Evolutionary conservation across 768 basidiomycete genomes (phyloP).

Genomic region (Mycena amicta): DNA sequence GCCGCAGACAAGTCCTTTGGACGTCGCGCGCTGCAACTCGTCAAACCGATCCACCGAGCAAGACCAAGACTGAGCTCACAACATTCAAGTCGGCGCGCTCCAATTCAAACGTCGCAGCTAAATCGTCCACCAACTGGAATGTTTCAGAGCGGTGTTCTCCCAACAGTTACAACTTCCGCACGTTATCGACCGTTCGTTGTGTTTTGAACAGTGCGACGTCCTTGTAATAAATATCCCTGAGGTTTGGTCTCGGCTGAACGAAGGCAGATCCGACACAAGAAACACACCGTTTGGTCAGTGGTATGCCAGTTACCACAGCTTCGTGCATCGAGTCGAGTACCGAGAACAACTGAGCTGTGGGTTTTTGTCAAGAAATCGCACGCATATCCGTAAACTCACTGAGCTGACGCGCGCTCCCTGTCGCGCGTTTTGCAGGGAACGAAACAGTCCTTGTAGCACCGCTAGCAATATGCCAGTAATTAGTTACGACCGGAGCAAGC

Average conservation of each 20-base stretch:
- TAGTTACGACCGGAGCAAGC: not conserved
- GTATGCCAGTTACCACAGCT: conserved; percentile 53
- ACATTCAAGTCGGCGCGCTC: conserved; percentile 80
- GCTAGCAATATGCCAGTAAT: not conserved
- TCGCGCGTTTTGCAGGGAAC: conserved; percentile 40
- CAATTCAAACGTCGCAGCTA: conserved; percentile 80
- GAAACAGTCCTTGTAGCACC: conserved; percentile 13
- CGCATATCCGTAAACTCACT: conserved; percentile 32
- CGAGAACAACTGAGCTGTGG: conserved; percentile 66
- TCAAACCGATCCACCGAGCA: not conserved
- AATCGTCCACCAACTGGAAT: conserved; percentile 79
- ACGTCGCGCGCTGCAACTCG: conserved; percentile 72
- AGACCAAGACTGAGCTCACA: conserved; percentile 40
- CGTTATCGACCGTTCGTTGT: conserved; percentile 80
- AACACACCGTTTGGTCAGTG: conserved; percentile 64
- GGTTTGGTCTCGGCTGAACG: not conserved
- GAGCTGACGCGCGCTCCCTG: conserved; percentile 42
- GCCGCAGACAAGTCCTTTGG: conserved; percentile 87
- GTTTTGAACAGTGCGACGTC: conserved; percentile 77
- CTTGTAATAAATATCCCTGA: conserved; percentile 86
- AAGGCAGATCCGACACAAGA: conserved; percentile 9
- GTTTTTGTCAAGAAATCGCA: not conserved
- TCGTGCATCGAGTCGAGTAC: conserved; percentile 73
- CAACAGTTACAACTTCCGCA: conserved; percentile 31
- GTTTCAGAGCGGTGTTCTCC: not conserved